phyloP scores from a whole-genome alignment of 2,329 filamentous ascomycete genomes.

The Zymoseptoria crescenta region DNA sequence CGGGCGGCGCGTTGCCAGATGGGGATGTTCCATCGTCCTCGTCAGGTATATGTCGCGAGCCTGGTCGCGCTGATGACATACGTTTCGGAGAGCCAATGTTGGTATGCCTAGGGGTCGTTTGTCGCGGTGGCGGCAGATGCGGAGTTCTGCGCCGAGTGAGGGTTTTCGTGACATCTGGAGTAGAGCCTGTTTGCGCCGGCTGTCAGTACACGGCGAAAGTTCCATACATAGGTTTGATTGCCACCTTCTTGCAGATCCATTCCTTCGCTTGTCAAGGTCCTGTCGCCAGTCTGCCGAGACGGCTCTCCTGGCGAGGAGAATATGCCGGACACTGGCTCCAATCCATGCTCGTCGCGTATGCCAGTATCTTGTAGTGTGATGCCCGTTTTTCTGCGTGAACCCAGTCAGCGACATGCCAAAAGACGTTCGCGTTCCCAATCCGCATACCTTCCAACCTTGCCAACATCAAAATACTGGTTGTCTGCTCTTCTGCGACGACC shows the following conservation, averaged over 20 bases:
- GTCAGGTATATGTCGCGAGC: conserved; percentile 15
- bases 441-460: conserved; percentile 28
- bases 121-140: conserved; percentile 42
- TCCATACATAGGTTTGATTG: conserved; percentile 17
- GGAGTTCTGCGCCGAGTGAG: conserved; percentile 36
- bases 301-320: conserved; percentile 73
- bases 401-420: conserved; percentile 10
- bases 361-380: conserved; percentile 71
- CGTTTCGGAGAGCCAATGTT: conserved; percentile 53
- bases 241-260: conserved; percentile 58
- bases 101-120: conserved; percentile 59
- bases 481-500: conserved; percentile 23
- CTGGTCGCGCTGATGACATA: conserved; percentile 50
- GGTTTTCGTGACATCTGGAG: conserved; percentile 41
- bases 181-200: conserved; percentile 35
- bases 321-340: conserved; percentile 78
- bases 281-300: conserved; percentile 13
- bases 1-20: conserved; percentile 7
- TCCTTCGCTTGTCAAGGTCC: conserved; percentile 20
- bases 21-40: background rate
- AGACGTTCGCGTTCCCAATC: background rate
- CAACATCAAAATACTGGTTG: conserved; percentile 31
- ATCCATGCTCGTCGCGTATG: conserved; percentile 79
- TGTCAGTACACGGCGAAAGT: conserved; percentile 9
- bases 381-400: conserved; percentile 70